These are phyloP conservation scores for Platanthera guangdongensis DNA, from an alignment of 106 monocot species.

Conservation along the genomic window DNA sequence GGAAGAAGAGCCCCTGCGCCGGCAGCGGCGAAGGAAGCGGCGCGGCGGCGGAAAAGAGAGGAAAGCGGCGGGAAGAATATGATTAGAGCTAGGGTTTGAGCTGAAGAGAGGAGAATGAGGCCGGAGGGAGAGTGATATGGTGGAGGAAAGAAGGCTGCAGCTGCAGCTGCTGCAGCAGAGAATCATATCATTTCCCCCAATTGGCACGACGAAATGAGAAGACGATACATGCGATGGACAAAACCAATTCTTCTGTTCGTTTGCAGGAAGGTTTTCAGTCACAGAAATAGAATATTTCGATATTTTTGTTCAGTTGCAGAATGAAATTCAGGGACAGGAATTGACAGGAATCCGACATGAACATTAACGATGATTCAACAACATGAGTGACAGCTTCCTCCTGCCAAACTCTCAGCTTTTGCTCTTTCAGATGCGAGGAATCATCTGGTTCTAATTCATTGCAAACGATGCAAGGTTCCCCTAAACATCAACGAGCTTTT, in stretches of 20 bases:
- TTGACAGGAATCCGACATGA: too few species aligned
- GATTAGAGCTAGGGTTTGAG: slow-evolving; percentile 10
- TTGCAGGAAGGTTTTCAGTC: too few species aligned
- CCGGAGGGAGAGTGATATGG: background rate
- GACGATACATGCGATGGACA: too few species aligned
- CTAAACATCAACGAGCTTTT: background rate
- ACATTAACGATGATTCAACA: too few species aligned
- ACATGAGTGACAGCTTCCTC: too few species aligned
- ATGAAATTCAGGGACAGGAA: too few species aligned
- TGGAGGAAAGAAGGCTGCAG: background rate
- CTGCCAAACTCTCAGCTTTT: slow-evolving; percentile 1
- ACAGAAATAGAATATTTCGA: too few species aligned
- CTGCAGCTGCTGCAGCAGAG: background rate
- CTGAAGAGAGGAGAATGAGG: background rate
- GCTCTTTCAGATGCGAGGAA: slow-evolving; percentile 61
- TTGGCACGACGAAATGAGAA: too few species aligned
- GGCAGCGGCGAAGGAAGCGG: slow-evolving; percentile 4
- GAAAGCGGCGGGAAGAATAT: background rate
- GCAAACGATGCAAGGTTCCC: slow-evolving; percentile 77
- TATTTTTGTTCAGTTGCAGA: too few species aligned
- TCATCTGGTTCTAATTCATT: slow-evolving; percentile 77
- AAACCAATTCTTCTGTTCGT: too few species aligned
- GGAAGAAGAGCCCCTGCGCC: slow-evolving; percentile 19
- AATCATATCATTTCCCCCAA: slow-evolving; percentile 16
- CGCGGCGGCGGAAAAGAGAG: background rate